Conservation (phyloP, 805 yeast genomes). For the Candida pini region DNA sequence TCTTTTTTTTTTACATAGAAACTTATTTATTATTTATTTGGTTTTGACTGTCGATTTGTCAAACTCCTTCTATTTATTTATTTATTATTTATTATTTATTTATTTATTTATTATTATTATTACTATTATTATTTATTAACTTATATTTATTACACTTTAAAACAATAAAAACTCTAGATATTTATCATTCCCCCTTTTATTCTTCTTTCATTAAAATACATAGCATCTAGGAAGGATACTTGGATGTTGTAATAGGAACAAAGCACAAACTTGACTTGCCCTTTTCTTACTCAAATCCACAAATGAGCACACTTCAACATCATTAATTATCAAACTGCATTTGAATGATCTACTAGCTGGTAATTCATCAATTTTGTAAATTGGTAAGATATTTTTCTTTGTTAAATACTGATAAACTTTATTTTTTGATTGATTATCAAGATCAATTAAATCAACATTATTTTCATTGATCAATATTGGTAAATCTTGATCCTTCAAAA, state of each 20-base stretch:
- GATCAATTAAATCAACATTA: conserved; percentile 13
- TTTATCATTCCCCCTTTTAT: too few species aligned
- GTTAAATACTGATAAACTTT: conserved; percentile 27
- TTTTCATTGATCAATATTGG: conserved; percentile 3
- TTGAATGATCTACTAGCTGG: conserved; percentile 18
- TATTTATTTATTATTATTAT: too few species aligned
- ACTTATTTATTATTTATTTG: neutral
- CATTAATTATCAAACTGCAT: conserved; percentile 26
- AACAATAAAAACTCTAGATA: too few species aligned
- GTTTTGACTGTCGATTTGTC: neutral
- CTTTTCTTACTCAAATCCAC: conserved; percentile 31
- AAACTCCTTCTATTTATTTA: conserved; percentile 1
- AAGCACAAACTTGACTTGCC: conserved; percentile 36
- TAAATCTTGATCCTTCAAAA: neutral
- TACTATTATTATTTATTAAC: too few species aligned
- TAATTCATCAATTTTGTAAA: conserved; percentile 23
- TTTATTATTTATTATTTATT: conserved; percentile 6
- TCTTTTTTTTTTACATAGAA: conserved; percentile 3
- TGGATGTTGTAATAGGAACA: conserved; percentile 22
- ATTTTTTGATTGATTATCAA: conserved; percentile 20
- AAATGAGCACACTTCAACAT: conserved; percentile 28
- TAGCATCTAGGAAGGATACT: conserved; percentile 14
- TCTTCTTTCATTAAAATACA: conserved; percentile 7
- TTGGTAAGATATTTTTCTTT: conserved; percentile 24
- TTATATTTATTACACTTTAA: too few species aligned